phyloP scores from a whole-genome alignment of 2,329 filamentous ascomycete species.

The Cladosporium oxysporum region DNA sequence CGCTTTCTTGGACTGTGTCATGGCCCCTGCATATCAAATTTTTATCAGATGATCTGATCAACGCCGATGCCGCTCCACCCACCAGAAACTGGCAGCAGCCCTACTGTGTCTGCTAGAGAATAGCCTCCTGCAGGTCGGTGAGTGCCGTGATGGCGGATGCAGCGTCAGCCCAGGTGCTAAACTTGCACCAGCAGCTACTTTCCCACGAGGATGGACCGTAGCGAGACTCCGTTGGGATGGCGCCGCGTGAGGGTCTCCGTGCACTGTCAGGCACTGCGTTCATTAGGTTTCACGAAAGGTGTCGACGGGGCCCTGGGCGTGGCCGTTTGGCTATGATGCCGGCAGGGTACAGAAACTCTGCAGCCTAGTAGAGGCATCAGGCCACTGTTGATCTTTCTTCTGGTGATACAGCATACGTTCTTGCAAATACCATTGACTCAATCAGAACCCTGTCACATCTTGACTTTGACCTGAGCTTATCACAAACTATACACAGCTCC shows the following conservation, averaged over 20 bases:
- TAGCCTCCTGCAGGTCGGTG: constrained; percentile 5
- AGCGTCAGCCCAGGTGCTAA: background rate
- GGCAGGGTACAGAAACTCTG: constrained; percentile 5
- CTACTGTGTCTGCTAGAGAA: background rate
- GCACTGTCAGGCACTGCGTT: constrained; percentile 9
- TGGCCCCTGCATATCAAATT: background rate
- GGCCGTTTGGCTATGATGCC: constrained; percentile 3
- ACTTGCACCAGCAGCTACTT: constrained; percentile 13
- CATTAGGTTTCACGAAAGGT: constrained; percentile 12
- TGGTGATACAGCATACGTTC: background rate
- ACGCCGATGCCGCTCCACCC: constrained; percentile 8
- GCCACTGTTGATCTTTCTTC: background rate
- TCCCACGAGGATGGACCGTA: constrained; percentile 17
- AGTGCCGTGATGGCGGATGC: background rate
- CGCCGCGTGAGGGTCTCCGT: constrained; percentile 8
- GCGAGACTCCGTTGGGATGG: constrained; percentile 10
- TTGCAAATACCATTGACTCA: background rate
- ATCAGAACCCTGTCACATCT: background rate
- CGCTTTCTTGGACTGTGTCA: background rate
- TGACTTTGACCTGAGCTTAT: background rate
- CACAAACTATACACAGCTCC: background rate
- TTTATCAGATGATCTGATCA: constrained; percentile 17
- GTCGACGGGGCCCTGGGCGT: constrained; percentile 9
- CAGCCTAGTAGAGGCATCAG: background rate
- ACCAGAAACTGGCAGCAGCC: background rate